A percentile compares a stretch with the other conserved stretches of the same genome.
These are phyloP conservation scores for Euclidium syriacum DNA, from an alignment of 345 rosid genomes.

Conservation along the genomic window DNA sequence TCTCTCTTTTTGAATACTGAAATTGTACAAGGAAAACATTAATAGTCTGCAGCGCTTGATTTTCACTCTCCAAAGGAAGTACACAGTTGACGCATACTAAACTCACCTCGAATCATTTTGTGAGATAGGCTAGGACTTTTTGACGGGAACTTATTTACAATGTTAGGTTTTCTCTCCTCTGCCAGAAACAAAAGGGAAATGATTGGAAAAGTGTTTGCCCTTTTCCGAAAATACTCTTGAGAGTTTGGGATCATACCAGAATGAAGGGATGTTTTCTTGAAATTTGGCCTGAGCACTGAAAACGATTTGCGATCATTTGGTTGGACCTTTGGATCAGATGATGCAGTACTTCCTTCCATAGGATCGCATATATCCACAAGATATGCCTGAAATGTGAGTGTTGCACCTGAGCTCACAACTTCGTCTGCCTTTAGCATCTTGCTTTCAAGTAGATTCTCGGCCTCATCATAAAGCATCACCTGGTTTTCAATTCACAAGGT, in stretches of 20 bases:
- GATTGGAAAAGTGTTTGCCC: not conserved
- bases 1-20: conserved; percentile 68
- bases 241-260: conserved; percentile 30
- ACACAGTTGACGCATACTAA: not conserved
- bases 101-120: conserved; percentile 61
- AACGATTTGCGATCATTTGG: conserved; percentile 25
- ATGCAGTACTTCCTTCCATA: conserved; percentile 27
- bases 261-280: conserved; percentile 33
- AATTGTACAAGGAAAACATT: conserved; percentile 12
- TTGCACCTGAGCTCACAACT: conserved; percentile 45
- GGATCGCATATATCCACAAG: conserved; percentile 69
- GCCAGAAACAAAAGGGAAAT: not conserved
- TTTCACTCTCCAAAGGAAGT: not conserved
- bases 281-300: conserved; percentile 31
- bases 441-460: conserved; percentile 63
- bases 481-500: conserved; percentile 18
- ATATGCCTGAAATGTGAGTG: conserved; percentile 55
- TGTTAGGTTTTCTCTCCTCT: conserved; percentile 28
- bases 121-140: conserved; percentile 49
- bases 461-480: conserved; percentile 69
- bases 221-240: not conserved
- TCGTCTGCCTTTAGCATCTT: conserved; percentile 60
- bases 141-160: conserved; percentile 20
- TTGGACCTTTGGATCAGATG: conserved; percentile 13
- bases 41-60: not conserved